These are phyloP conservation scores for Sordariomycetes sp. DNA, from an alignment of 2,329 filamentous ascomycete genomes.

Conservation along the genomic window DNA sequence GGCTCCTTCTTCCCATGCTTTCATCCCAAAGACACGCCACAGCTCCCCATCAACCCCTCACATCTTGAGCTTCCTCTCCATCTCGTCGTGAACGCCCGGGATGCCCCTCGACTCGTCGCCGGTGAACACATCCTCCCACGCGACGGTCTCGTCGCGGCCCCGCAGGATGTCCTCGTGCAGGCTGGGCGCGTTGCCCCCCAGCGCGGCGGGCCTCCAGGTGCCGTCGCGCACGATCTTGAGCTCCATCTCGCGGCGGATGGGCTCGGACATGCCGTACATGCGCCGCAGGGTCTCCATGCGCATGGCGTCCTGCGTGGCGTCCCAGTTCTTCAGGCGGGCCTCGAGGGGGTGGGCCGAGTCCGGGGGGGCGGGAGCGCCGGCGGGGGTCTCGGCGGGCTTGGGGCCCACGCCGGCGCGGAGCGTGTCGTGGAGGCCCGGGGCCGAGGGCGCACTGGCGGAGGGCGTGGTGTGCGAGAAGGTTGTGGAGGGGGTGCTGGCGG, in stretches of 20 bases:
- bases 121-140: constrained; percentile 89
- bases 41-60: not conserved
- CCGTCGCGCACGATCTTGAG: constrained; percentile 74
- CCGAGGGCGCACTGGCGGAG: constrained; percentile 70
- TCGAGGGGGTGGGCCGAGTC: constrained; percentile 79
- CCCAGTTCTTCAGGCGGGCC: constrained; percentile 80
- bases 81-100: constrained; percentile 77
- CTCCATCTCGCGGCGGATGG: constrained; percentile 89
- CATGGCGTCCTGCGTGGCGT: constrained; percentile 73
- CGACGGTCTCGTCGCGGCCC: constrained; percentile 65
- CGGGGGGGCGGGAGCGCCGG: constrained; percentile 30
- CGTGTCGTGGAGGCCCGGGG: constrained; percentile 86
- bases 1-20: not conserved
- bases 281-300: constrained; percentile 84
- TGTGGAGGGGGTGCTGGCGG: constrained; percentile 54
- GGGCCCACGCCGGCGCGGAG: constrained; percentile 74
- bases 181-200: constrained; percentile 44
- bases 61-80: constrained; percentile 87
- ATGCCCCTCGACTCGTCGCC: constrained; percentile 64
- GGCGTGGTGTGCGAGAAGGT: constrained; percentile 52
- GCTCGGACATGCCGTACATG: constrained; percentile 86
- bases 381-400: constrained; percentile 36
- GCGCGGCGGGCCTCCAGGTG: constrained; percentile 65
- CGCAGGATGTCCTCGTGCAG: constrained; percentile 85
- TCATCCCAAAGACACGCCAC: not conserved